phyloP scores from a whole-genome alignment of 2,329 filamentous ascomycete genomes.

The Graphilbum sp. region DNA sequence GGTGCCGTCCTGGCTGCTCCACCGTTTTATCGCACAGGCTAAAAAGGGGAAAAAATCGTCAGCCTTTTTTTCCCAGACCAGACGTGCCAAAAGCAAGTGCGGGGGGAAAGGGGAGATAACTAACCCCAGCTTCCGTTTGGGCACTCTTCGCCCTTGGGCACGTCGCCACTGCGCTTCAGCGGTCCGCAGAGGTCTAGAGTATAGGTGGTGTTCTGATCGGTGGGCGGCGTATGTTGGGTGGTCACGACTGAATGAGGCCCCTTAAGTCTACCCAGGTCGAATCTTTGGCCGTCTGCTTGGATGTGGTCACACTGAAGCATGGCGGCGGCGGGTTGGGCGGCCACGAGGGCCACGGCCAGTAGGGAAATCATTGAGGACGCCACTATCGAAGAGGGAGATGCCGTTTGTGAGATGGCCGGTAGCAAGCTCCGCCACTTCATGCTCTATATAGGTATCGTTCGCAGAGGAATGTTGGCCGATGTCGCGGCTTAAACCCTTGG shows the following conservation, averaged over 20 bases:
- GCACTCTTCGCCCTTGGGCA: conserved; percentile 42
- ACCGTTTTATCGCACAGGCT: conserved; percentile 63
- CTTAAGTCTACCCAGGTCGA: conserved; percentile 45
- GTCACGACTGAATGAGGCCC: conserved; percentile 56
- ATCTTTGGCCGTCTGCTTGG: conserved; percentile 38
- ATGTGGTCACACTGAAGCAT: conserved; percentile 48
- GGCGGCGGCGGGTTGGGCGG: conserved; percentile 16
- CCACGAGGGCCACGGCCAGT: conserved; percentile 4
- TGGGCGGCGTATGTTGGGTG: conserved; percentile 32
- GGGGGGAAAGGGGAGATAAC: not conserved
- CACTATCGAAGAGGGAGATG: conserved; percentile 1
- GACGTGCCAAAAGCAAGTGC: not conserved
- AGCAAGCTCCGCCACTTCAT: not conserved
- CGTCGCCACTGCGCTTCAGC: conserved; percentile 44
- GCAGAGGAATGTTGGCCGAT: too few species aligned
- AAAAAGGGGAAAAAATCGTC: too few species aligned
- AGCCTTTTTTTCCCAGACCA: too few species aligned
- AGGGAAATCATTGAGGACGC: too few species aligned
- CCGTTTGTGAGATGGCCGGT: not conserved
- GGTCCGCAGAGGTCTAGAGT: conserved; percentile 61
- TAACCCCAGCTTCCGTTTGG: conserved; percentile 52
- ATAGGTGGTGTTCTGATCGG: conserved; percentile 59
- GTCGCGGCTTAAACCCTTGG: too few species aligned
- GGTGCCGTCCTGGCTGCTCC: conserved; percentile 28
- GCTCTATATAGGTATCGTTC: too few species aligned